Base-by-base conservation (phyloP, 768 basidiomycete genomes). In the Amanita subjunquillea region DNA sequence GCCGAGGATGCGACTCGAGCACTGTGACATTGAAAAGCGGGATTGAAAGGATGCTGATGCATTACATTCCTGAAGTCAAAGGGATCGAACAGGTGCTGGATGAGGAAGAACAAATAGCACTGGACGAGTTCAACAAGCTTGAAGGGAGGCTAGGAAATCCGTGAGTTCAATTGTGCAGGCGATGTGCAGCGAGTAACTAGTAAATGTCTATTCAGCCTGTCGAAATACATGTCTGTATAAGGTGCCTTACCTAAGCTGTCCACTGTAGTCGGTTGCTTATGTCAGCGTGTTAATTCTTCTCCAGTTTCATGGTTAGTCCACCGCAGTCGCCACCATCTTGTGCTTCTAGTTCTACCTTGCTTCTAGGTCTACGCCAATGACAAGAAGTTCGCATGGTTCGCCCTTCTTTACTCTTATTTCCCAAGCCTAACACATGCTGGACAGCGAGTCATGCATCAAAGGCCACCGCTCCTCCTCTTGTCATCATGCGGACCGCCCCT, bases 41-140 rank as follows among this genome's bases (percentile, higher is more conserved):
- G 7, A 97, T 99, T 50, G 96, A 99, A 70, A 76, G 96, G 57
- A 98, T 99, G 96, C 72, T 99, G 60, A 93, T 91, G 91, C 95
- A 98, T 69, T 98, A 98, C 63, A 91, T 99, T 50, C 95, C 95
- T 2, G 90, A 95, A 68, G 92, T 95, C 37, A 88, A 91, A 66
- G 87, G 83, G 23, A 88, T 94, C 6, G 86, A 92, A 60, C 89
- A 94, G 79, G 90, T 97, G 5, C 65, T 97, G 48, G 94, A 91
- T 61, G 79, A 87, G 58, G 96, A 98, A 59, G 96, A 98, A 65
- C 70, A 76, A 32, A 78, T 98, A 44, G 88, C 95, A 0, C 62
- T 90, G 56, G 79, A 83, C 55, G 96, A 96, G 67, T 98, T 98
- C 61, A 72, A 77, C 37, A 97, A 92, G 70, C 77, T 96, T 2